Percentiles rank a stretch among this genome's conserved stretches.
These are phyloP conservation scores for Chaetomium globosum DNA, from an alignment of 2,329 filamentous ascomycete genomes.

Conservation along the genomic window DNA sequence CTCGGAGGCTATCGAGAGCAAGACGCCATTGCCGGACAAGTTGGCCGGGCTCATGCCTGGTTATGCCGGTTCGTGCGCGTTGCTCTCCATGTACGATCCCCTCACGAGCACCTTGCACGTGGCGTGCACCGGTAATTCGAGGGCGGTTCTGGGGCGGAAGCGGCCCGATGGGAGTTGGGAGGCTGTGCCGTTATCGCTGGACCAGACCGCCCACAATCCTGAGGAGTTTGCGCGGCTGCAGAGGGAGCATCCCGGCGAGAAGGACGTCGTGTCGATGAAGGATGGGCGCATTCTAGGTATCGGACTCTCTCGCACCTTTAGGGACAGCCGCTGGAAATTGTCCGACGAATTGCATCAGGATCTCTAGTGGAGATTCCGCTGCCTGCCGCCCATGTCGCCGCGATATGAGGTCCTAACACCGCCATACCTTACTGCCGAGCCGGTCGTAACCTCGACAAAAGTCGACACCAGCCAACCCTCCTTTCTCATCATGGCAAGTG, in stretches of 20 bases:
- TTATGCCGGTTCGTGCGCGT: background rate
- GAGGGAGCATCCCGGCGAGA: background rate
- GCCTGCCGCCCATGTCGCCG: background rate
- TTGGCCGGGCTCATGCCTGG: background rate
- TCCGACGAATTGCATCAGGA: background rate
- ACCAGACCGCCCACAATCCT: background rate
- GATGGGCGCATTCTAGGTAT: background rate
- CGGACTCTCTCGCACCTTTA: background rate
- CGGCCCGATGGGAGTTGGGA: background rate
- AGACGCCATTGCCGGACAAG: background rate
- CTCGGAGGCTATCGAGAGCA: background rate
- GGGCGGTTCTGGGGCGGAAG: background rate
- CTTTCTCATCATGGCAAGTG: background rate
- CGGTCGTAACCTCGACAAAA: background rate
- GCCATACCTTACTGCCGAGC: conserved; percentile 4
- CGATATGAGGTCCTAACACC: background rate
- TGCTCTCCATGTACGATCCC: conserved; percentile 1
- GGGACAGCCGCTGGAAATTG: background rate
- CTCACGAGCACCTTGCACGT: background rate
- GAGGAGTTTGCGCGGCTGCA: background rate
- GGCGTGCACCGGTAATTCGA: conserved; percentile 4
- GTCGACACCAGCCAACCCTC: background rate
- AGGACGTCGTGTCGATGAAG: background rate
- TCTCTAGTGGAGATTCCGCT: background rate
- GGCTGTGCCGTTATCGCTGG: background rate